phyloP scores from a whole-genome alignment of 2,329 filamentous ascomycete species.

The Microsporum ferrugineum region DNA sequence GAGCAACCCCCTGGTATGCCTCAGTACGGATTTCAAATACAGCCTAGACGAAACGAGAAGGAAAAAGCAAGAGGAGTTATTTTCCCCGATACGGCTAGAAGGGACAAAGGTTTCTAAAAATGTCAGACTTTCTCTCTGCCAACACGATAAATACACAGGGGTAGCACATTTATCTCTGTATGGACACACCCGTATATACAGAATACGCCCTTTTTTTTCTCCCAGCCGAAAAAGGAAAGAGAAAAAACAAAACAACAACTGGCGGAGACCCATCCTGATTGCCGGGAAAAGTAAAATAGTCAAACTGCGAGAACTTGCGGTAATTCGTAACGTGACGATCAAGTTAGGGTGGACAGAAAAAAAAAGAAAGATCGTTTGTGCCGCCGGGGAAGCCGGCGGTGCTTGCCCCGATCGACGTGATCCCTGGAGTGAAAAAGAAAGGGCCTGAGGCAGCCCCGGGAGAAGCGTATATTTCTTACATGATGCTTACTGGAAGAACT shows the following conservation, averaged over 20 bases:
- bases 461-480: neutral
- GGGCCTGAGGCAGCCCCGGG: neutral
- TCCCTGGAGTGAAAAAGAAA: neutral
- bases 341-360: neutral
- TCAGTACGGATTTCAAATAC: neutral
- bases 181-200: neutral
- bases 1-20: neutral
- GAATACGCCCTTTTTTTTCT: neutral
- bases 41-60: neutral
- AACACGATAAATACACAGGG: neutral
- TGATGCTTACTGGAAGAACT: neutral
- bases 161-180: neutral
- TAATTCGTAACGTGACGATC: constrained; percentile 2
- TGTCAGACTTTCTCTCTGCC: neutral
- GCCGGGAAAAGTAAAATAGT: neutral
- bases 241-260: neutral
- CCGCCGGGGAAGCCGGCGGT: constrained; percentile 1
- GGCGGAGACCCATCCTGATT: neutral
- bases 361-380: neutral
- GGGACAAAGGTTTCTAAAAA: neutral
- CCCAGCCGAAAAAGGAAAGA: neutral
- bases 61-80: neutral
- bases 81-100: neutral
- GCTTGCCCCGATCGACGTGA: constrained; percentile 3
- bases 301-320: neutral